Base-by-base conservation (phyloP, 495 filamentous ascomycete species). In the Hypomontagnella submonticulosa region DNA sequence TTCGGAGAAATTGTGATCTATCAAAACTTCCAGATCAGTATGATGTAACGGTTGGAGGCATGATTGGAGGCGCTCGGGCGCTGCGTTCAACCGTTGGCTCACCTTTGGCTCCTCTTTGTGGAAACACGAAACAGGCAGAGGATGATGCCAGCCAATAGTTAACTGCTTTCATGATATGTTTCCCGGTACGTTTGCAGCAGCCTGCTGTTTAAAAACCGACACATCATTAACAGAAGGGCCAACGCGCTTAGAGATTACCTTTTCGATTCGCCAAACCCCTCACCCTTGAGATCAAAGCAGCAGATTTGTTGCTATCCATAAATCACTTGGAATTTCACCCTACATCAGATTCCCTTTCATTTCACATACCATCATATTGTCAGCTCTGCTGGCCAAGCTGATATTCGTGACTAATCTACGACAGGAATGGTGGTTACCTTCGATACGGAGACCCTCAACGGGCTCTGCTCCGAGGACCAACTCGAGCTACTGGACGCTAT, bases 401-500 rank as follows among this genome's bases (percentile, higher is more conserved):
- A 5, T 12, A 16, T 20, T 5, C 2, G 6, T 4, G 23, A 9
- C 13, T 13, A 41, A n/a, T 9, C 19, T 19, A 36, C 9, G 3
- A 20, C 5, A 5, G 50, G 16, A n/a, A 67, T 67, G 63, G 63
- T 67, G 0, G 44, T 54, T 11, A 1, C 57, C 27, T 67, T 67
- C 19, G 52, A 57, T 20, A 44, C 41, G 9, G 63, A 67, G 44
- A 57, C 37, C 8, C 57, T 67, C 0, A 67, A 67, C 27, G 63
- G 57, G 42, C 57, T 67, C 34, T 67, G 63, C 20, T 67, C 63
- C 16, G 33, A 61, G 18, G 63, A 67, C 11, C 63, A 67, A 18
- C 63, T 67, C 1, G 57, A 61, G 27, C 72, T 87, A n/a, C 70
- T 87, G n/a, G 76, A 87, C 68, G 74, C 78, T 5, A 79, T 88